A percentile compares a stretch with the other conserved stretches of the same genome.
phyloP scores from a whole-genome alignment of 495 filamentous ascomycete species.

The Margaritispora aquatica region DNA sequence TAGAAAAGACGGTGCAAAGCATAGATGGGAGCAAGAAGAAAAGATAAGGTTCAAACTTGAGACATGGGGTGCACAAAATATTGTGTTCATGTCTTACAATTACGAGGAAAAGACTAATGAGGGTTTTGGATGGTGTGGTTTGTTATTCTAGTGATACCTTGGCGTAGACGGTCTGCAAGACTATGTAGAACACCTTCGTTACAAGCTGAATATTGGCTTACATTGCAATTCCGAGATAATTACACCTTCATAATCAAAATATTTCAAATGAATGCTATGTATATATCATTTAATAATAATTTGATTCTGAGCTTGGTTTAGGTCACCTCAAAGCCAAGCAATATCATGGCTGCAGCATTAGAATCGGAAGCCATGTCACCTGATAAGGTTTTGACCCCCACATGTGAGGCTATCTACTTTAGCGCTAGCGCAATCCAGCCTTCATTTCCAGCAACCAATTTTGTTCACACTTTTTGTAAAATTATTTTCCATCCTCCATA shows the following conservation, averaged over 20 bases:
- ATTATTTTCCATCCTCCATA: too few species aligned
- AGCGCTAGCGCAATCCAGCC: not conserved
- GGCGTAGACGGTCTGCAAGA: not conserved
- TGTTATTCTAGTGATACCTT: not conserved
- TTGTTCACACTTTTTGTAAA: too few species aligned
- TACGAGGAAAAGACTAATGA: not conserved
- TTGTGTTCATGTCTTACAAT: not conserved
- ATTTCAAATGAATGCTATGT: too few species aligned
- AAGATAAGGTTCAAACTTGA: conserved; percentile 8
- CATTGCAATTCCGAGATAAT: not conserved
- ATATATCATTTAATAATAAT: too few species aligned
- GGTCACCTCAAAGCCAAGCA: too few species aligned
- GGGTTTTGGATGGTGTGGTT: not conserved
- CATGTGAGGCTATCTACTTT: too few species aligned
- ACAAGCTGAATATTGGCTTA: not conserved
- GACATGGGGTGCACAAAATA: not conserved
- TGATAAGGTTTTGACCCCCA: too few species aligned
- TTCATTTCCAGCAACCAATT: not conserved
- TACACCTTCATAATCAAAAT: not conserved
- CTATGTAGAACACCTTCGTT: not conserved
- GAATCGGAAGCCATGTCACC: too few species aligned
- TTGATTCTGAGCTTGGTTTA: too few species aligned
- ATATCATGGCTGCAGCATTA: too few species aligned
- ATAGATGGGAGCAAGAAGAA: conserved; percentile 20
- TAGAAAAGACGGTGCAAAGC: conserved; percentile 18